A percentile compares a stretch with the other conserved stretches of the same genome.
phyloP scores from a whole-genome alignment of 345 rosid species.

The Brassica rapa region DNA sequence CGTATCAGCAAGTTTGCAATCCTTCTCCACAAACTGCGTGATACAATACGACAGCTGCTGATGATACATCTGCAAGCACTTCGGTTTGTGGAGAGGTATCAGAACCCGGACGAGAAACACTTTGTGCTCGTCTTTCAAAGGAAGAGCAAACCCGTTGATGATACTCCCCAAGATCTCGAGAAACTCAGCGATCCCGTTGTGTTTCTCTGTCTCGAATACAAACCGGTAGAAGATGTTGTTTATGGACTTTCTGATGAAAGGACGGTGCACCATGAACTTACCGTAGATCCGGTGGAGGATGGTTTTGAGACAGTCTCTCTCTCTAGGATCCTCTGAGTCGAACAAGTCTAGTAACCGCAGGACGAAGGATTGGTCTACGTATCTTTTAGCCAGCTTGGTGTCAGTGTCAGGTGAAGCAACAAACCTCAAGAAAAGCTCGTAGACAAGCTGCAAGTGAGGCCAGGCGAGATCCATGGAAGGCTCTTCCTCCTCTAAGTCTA shows the following conservation, averaged over 20 bases:
- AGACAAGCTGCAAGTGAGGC: conserved; percentile 78
- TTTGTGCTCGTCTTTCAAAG: conserved; percentile 74
- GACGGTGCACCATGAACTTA: conserved; percentile 75
- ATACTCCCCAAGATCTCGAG: conserved; percentile 74
- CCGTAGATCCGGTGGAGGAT: conserved; percentile 73
- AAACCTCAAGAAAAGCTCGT: conserved; percentile 70
- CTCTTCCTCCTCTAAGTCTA: conserved; percentile 77
- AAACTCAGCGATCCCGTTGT: conserved; percentile 72
- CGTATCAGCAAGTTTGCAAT: conserved; percentile 66
- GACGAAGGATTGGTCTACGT: conserved; percentile 64
- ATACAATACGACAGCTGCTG: conserved; percentile 71
- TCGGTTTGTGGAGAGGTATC: conserved; percentile 76
- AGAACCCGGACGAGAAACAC: conserved; percentile 64
- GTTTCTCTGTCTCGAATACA: conserved; percentile 72
- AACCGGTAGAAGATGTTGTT: conserved; percentile 67
- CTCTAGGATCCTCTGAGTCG: conserved; percentile 74
- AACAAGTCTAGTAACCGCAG: conserved; percentile 62
- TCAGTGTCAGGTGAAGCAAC: conserved; percentile 77
- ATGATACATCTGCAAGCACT: conserved; percentile 67
- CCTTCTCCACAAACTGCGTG: conserved; percentile 70
- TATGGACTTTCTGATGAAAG: conserved; percentile 66
- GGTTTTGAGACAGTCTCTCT: conserved; percentile 69
- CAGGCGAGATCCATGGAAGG: conserved; percentile 75
- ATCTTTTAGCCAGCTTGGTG: conserved; percentile 70
- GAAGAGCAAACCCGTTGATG: conserved; percentile 76